Percentiles rank a stretch among this genome's conserved stretches.
These are phyloP conservation scores for Candida caryicola DNA, from an alignment of 805 yeast species.

Conservation along the genomic window DNA sequence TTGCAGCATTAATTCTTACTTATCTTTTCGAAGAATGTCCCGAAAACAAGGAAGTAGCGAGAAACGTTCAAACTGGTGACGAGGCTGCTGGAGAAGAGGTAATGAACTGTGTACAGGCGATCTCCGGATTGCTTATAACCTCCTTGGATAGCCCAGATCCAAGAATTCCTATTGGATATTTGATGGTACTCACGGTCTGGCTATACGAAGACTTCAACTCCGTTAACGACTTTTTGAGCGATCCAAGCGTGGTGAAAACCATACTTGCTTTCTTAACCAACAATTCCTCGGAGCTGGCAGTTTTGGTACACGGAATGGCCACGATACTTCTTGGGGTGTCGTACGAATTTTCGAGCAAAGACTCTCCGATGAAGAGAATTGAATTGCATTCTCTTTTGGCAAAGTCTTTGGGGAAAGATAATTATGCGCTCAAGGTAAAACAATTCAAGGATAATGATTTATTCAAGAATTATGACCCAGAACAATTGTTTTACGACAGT, in stretches of 20 bases:
- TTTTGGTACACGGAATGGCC: slow-evolving; percentile 68
- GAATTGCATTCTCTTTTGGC: slow-evolving; percentile 61
- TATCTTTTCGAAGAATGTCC: slow-evolving; percentile 56
- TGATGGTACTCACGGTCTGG: slow-evolving; percentile 74
- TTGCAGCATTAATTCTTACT: slow-evolving; percentile 65
- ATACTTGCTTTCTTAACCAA: slow-evolving; percentile 59
- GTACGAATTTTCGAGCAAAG: slow-evolving; percentile 67
- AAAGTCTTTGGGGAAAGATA: slow-evolving; percentile 76
- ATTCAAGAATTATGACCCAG: slow-evolving; percentile 57
- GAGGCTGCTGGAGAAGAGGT: slow-evolving; percentile 66
- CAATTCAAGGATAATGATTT: slow-evolving; percentile 62
- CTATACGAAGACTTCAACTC: slow-evolving; percentile 73
- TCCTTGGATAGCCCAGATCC: slow-evolving; percentile 63
- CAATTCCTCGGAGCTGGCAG: slow-evolving; percentile 46
- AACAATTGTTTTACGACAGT: slow-evolving; percentile 46
- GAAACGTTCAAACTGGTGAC: slow-evolving; percentile 54
- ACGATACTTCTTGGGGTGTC: slow-evolving; percentile 69
- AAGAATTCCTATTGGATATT: slow-evolving; percentile 72
- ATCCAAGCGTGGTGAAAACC: slow-evolving; percentile 62
- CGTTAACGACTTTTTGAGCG: slow-evolving; percentile 70
- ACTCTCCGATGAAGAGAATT: slow-evolving; percentile 61
- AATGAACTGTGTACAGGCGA: slow-evolving; percentile 66
- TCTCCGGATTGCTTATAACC: slow-evolving; percentile 70
- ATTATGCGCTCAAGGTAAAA: slow-evolving; percentile 67
- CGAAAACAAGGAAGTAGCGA: slow-evolving; percentile 47